Evolutionary conservation across 2,329 filamentous ascomycete species (phyloP), one percentile per base, ranked within the genome.

Genomic region (Hypoxylon sp.): DNA sequence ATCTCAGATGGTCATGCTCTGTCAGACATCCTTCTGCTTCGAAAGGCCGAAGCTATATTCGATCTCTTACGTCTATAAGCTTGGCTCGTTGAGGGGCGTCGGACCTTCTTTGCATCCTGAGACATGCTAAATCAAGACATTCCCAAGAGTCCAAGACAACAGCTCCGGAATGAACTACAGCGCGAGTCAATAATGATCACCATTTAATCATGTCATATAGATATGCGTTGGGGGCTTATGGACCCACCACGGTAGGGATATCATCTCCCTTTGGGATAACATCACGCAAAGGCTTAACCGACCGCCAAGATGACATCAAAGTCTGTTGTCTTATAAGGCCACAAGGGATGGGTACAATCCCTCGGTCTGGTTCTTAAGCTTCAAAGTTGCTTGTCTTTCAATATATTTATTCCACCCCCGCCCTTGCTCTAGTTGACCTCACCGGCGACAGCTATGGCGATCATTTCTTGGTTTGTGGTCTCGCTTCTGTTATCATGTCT

Each of bases 351-450:
- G 60, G 21, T 51, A 46, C 25, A 28, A 28, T 46, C 32, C 17
- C 17, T 32, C 10, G 28, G 55, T 30, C 46, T 62, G 25, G 25
- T 43, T 45, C 57, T 60, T 53, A 30, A 62, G 19, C 43, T 60
- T 46, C 52, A 11, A 56, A 62, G 49, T 41, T 32, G 32, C 45
- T 55, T 56, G 60, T 50, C 49, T 56, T 64, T 46, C 38, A 43
- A 43, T 43, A 32, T 56, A 45, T 56, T 32, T 51, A 46, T 60
- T 62, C 14, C 28, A 30, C 17, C 23, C 19, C 34, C 36, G 14
- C 55, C 51, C 46, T 36, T 45, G 14, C 41, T 34, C 28, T 25
- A 17, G 43, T 49, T 87, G 19, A 81, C 80, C n/a, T 86, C 87
- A 70, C 84, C 85, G 0, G 82, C 79, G 0, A 67, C 53, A 60